Base-by-base conservation (phyloP, 441 rosid genomes). In the Populus trichocarpa region DNA sequence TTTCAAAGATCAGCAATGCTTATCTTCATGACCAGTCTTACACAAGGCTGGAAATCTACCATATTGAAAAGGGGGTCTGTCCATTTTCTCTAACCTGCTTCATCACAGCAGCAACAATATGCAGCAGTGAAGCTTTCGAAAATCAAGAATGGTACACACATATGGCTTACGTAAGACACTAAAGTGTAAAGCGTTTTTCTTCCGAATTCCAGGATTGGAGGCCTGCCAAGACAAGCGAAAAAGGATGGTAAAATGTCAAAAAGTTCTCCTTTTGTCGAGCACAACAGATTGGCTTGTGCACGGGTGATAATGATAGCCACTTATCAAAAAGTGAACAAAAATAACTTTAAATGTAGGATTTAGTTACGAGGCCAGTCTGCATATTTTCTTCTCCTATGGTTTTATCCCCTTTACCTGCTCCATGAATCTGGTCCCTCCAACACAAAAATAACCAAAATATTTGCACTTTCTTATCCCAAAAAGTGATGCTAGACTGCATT, bases 401-500 rank as follows among this genome's bases (percentile, higher is more conserved):
- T 22, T 46, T 12, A 63, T 63, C 28, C 67, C 32, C 36, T 66
- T 66, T 67, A 67, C 69, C 69, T 67, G 69, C 69, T 67, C 69
- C 69, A 67, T 14, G 14, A 14, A 25, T 5, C 69, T 3, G 33
- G 69, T 67, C 32, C 69, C 69, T 28, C 35, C 16, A 20, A 8
- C 20, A 0, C 65, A 23, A 66, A 75, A 20, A 23, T 12, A 57
- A 36, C 12, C 69, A 69, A 23, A 61, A 25, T 20, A 16, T 36
- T 13, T 8, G 69, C 33, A 8, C 40, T 22, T n/a, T 36, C 1
- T 26, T 11, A 77, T 38, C 23, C n/a, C 46, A 66, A 72, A 77
- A 53, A 14, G 75, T 63, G 70, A 42, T 74, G 81, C 72, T 68
- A 76, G 30, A 25, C 67, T 74, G 79, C 28, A 75, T 65, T 70